These are phyloP conservation scores for Lanzia echinophila DNA, from an alignment of 2,329 filamentous ascomycete genomes.

Conservation along the genomic window DNA sequence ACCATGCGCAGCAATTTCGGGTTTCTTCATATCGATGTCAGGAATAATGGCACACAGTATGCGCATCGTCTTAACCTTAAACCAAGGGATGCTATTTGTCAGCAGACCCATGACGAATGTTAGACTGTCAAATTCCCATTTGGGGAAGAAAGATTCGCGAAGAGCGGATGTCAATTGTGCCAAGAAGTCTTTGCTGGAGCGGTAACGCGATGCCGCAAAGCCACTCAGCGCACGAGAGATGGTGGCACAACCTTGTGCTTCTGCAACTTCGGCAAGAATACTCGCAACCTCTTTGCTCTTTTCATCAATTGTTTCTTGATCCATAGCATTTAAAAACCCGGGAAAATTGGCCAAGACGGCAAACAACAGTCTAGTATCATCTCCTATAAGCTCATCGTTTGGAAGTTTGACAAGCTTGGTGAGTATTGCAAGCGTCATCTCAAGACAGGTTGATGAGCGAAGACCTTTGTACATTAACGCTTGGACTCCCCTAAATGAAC, in stretches of 20 bases:
- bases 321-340: conserved; percentile 72
- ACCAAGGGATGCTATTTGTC: conserved; percentile 82
- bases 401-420: conserved; percentile 74
- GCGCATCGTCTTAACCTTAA: conserved; percentile 89
- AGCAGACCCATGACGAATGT: conserved; percentile 87
- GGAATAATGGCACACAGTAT: conserved; percentile 80
- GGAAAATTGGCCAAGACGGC: conserved; percentile 88
- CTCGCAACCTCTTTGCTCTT: conserved; percentile 57
- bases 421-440: conserved; percentile 69
- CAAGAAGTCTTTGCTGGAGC: conserved; percentile 68
- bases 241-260: conserved; percentile 60
- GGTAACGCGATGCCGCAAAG: conserved; percentile 62
- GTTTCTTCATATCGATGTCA: conserved; percentile 86
- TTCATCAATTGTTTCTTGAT: conserved; percentile 51
- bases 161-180: conserved; percentile 66
- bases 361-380: conserved; percentile 76
- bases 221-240: conserved; percentile 64
- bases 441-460: conserved; percentile 76
- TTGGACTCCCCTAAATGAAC: conserved; percentile 78
- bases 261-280: conserved; percentile 64
- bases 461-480: conserved; percentile 85
- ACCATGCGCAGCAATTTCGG: conserved; percentile 82
- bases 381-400: conserved; percentile 72
- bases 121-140: conserved; percentile 75
- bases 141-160: conserved; percentile 71